Base-by-base conservation (phyloP, 768 basidiomycete species). In the Pulveroboletus sp. region DNA sequence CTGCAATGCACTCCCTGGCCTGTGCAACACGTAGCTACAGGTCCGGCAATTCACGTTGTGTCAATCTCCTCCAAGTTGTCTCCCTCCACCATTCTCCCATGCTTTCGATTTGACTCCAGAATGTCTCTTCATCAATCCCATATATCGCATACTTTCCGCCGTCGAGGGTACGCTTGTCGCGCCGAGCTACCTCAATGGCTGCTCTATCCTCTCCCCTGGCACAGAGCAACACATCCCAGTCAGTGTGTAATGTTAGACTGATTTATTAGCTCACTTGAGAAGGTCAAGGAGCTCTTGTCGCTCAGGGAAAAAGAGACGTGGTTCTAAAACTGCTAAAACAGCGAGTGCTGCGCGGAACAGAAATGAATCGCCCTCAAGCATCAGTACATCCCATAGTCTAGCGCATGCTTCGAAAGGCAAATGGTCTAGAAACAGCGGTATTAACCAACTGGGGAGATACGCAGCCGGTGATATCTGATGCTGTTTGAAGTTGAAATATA, bases 1-100 rank as follows among this genome's bases (percentile, higher is more conserved):
- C 11, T 31, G 27, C 18, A n/a, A 50, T 49, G 5, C 45, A 52
- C 36, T 31, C 28, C 18, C 42, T 42, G 32, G 24, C 31, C 14
- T 39, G 21, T 49, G 32, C 33, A 18, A 32, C 17, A 31, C 7
- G 33, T 52, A 46, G 36, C 36, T 62, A 66, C 57, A 79, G 45
- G 69, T 93, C 92, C n/a, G 91, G 91, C 47, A 93, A 68, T 67
- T 94, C 91, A 63, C 92, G 75, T 56, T 85, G 82, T 59, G 90
- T 80, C 47, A 94, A 69, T 51, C 92, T 73, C 35, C 75, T 81
- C 90, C 91, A 95, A 43, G 91, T 94, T 54, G 82, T 88, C 61
- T 93, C 89, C 62, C 82, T 90, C 92, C 93, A 94, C 90, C 89
- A 91, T 36, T 91, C 89, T 17, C 86, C 82, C 85, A 92, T 87